Evolutionary conservation across 1,284 basidiomycete genomes (phyloP).

Genomic region (Ceratorhiza oryzae-sativae): DNA sequence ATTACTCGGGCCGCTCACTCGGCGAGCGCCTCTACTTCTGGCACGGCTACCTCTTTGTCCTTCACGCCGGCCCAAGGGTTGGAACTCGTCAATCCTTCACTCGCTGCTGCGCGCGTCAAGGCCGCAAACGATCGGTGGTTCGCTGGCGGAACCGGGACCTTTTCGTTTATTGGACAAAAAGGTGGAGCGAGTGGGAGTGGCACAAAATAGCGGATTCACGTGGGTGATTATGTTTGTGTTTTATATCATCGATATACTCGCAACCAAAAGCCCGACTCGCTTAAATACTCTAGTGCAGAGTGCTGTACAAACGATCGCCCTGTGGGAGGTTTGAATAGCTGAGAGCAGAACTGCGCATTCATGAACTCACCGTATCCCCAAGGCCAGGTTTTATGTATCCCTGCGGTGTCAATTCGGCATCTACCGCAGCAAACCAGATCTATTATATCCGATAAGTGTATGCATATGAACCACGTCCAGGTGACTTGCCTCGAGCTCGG

Average conservation of each 20-base stretch:
- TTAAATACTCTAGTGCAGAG: slow-evolving; percentile 2
- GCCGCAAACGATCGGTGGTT: slow-evolving; percentile 96
- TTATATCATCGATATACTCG: slow-evolving; percentile 25
- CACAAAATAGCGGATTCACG: slow-evolving; percentile 13
- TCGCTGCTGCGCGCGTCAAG: slow-evolving; percentile 78
- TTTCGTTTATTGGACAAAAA: slow-evolving; percentile 55
- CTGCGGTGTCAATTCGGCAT: slow-evolving; percentile 70
- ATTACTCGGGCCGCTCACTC: slow-evolving; percentile 74
- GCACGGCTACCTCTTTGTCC: slow-evolving; percentile 88
- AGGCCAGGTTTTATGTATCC: slow-evolving; percentile 88
- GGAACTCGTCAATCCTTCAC: slow-evolving; percentile 81
- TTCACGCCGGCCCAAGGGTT: slow-evolving; percentile 98
- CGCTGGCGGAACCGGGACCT: slow-evolving; percentile 81
- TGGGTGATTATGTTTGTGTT: slow-evolving; percentile 19
- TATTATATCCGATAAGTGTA: slow-evolving; percentile 48
- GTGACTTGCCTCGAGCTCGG: slow-evolving; percentile 75
- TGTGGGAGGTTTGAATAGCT: not conserved
- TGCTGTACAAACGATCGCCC: slow-evolving; percentile 33
- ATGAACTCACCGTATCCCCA: slow-evolving; percentile 75
- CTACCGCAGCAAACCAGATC: slow-evolving; percentile 87
- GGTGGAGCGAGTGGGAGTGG: slow-evolving; percentile 31
- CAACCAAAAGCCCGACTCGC: not conserved
- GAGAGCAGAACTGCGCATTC: not conserved
- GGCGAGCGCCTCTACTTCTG: slow-evolving; percentile 61
- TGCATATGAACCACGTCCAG: not conserved